Base-by-base conservation (phyloP, 2,329 filamentous ascomycete species). In the Ophiostoma sp. region DNA sequence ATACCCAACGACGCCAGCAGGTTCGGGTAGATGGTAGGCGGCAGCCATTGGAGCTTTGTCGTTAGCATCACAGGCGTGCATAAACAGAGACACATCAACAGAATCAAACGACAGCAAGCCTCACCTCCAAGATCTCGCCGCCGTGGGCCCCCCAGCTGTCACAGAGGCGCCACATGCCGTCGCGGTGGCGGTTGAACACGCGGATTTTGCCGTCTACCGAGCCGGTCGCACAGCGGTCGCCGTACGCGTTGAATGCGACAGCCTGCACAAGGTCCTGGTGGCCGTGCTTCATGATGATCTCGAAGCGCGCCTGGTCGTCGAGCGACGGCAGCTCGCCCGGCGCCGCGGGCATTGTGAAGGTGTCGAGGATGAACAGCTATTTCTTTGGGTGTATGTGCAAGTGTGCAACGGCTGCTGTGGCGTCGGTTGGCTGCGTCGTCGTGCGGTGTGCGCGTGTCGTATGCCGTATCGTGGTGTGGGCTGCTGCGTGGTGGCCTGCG, bases 151-250 rank as follows among this genome's bases (percentile, higher is more conserved):
- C 87, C 92, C 93, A 97, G 68, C 87, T 92, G 79, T 98, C 94
- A 76, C 88, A 90, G 49, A 95, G 80, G 66, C 86, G 84, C 92
- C 93, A 97, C 69, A 86, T 82, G 58, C 87, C 87, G 73, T 92
- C 89, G 72, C 88, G 88, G 75, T 95, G 89, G 64, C 89, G 85
- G 78, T 94, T 92, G 84, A 94, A 97, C 71, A 97, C 90, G 76
- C 93, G 92, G 75, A 98, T 89, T 77, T 90, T 92, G 77, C 96
- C 94, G 77, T 98, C 94, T 18, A 94, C 91, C 18, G 92, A 95
- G 45, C 92, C 93, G 2, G 93, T 95, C 58, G 93, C 91, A 82
- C 94, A 93, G 73, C 93, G 91, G 74, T 92, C 93, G 73, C 93
- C 94, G 77, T 96, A 96, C 73, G 88, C 89, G 78, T 97, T 97